A percentile compares a stretch with the other conserved stretches of the same genome.
Evolutionary conservation across 495 filamentous ascomycete species (phyloP).

Genomic region (Penicillium salamii): DNA sequence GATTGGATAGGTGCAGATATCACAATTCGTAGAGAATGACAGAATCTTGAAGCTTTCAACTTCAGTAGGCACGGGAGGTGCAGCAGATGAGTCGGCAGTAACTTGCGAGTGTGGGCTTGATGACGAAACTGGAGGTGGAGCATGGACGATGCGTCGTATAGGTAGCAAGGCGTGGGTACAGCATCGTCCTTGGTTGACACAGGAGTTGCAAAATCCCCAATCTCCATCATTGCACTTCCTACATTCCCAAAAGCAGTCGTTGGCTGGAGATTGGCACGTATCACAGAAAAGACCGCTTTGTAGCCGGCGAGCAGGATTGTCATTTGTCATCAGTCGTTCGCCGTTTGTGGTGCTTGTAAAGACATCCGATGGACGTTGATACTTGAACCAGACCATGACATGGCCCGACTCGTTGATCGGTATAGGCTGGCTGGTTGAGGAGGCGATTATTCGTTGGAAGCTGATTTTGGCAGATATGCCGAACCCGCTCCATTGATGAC

Average conservation of each 20-base stretch:
- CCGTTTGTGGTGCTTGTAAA: slow-evolving; percentile 24
- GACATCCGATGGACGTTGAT: slow-evolving; percentile 50
- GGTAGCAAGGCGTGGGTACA: slow-evolving; percentile 79
- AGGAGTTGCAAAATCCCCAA: slow-evolving; percentile 85
- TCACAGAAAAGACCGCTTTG: slow-evolving; percentile 81
- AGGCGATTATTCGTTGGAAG: slow-evolving; percentile 47
- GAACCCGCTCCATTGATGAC: slow-evolving; percentile 77
- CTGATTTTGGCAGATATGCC: slow-evolving; percentile 56
- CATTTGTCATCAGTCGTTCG: slow-evolving; percentile 48
- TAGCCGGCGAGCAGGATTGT: slow-evolving; percentile 64
- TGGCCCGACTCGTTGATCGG: slow-evolving; percentile 55
- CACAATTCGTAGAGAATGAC: slow-evolving; percentile 67
- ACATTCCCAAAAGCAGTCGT: slow-evolving; percentile 83
- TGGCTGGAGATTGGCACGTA: slow-evolving; percentile 65
- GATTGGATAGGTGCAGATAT: slow-evolving; percentile 70
- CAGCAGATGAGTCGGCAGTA: slow-evolving; percentile 17
- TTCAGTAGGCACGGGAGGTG: slow-evolving; percentile 26
- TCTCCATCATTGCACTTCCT: slow-evolving; percentile 80
- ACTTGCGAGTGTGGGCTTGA: slow-evolving; percentile 9
- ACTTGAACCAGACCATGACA: slow-evolving; percentile 64
- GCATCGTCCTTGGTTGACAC: slow-evolving; percentile 71
- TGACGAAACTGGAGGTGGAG: slow-evolving; percentile 18
- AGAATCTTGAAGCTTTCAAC: slow-evolving; percentile 53
- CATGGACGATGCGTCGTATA: slow-evolving; percentile 43
- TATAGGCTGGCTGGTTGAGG: slow-evolving; percentile 39